Evolutionary conservation across 495 filamentous ascomycete genomes (phyloP).

Genomic region (Penicillium diatomitis): DNA sequence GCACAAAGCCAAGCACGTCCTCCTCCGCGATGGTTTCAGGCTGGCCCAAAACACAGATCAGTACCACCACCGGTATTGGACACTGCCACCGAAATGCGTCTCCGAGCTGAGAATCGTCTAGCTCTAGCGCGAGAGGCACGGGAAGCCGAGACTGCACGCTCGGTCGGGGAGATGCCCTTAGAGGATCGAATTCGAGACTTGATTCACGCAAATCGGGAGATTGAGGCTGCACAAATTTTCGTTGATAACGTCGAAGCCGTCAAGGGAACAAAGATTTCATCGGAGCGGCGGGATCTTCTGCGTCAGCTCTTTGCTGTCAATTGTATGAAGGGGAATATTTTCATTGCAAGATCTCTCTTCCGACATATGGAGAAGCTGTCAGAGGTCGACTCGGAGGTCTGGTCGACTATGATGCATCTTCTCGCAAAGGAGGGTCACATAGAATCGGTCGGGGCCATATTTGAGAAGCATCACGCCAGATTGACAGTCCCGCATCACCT

Average conservation of each 20-base stretch:
- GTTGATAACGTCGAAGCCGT: conserved; percentile 16
- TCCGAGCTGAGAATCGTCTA: conserved; percentile 1
- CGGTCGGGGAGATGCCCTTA: conserved; percentile 1
- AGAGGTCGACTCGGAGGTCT: conserved; percentile 24
- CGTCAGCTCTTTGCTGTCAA: conserved; percentile 27
- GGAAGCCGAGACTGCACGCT: conserved; percentile 3
- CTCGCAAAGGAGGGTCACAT: conserved; percentile 32
- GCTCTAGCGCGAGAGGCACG: conserved; percentile 9
- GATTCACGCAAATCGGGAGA: conserved; percentile 14
- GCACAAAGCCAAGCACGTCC: background rate
- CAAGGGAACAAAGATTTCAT: conserved; percentile 15
- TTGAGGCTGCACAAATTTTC: conserved; percentile 35
- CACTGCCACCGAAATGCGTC: background rate
- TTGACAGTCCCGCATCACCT: conserved; percentile 23
- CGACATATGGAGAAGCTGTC: conserved; percentile 28
- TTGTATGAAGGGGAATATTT: conserved; percentile 31
- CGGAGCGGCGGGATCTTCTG: conserved; percentile 22
- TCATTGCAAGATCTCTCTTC: conserved; percentile 31
- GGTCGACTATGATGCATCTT: conserved; percentile 31
- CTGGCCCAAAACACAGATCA: background rate
- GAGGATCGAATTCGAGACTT: conserved; percentile 10
- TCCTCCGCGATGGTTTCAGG: background rate
- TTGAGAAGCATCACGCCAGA: conserved; percentile 18
- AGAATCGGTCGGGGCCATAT: conserved; percentile 31
- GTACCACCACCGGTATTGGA: background rate